Percentiles rank a stretch among this genome's conserved stretches.
Evolutionary conservation across 371 early-diverging fungal genomes (phyloP).

Genomic region (Rhizopus stolonifer): DNA sequence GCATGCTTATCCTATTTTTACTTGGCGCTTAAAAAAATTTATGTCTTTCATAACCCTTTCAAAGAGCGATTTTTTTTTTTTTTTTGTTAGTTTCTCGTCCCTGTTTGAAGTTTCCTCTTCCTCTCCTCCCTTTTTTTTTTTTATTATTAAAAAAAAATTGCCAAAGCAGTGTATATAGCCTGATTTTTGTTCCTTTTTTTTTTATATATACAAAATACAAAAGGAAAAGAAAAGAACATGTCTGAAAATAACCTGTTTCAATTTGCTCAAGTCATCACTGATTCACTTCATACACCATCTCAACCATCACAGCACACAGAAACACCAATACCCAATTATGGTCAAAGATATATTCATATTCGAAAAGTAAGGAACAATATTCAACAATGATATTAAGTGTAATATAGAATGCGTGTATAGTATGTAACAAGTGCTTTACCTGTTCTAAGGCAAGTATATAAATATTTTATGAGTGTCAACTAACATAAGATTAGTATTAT

Average conservation of each 20-base stretch:
- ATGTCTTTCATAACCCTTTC: too few species aligned
- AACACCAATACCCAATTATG: slow-evolving; percentile 13
- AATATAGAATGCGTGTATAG: slow-evolving; percentile 52
- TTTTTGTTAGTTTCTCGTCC: neutral
- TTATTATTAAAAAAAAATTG: neutral
- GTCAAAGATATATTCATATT: slow-evolving; percentile 25
- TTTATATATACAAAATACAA: slow-evolving; percentile 1
- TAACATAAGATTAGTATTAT: slow-evolving; percentile 33
- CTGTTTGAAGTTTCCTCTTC: neutral
- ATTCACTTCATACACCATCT: slow-evolving; percentile 17
- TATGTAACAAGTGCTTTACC: slow-evolving; percentile 52
- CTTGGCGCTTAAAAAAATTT: too few species aligned
- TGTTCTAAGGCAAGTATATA: slow-evolving; percentile 40
- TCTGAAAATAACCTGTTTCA: slow-evolving; percentile 45
- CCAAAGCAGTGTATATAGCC: neutral
- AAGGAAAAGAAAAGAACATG: slow-evolving; percentile 19
- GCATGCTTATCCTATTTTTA: too few species aligned
- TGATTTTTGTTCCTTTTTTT: too few species aligned
- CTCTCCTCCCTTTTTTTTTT: slow-evolving; percentile 1
- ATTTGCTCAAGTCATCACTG: slow-evolving; percentile 46
- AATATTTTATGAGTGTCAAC: neutral
- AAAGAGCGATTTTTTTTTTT: slow-evolving; percentile 4
- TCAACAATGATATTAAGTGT: neutral
- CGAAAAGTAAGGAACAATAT: slow-evolving; percentile 24
- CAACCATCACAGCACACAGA: slow-evolving; percentile 16